Evolutionary conservation across 208 protist genomes (phyloP).

Genomic region (Wallacemonas sp.): DNA sequence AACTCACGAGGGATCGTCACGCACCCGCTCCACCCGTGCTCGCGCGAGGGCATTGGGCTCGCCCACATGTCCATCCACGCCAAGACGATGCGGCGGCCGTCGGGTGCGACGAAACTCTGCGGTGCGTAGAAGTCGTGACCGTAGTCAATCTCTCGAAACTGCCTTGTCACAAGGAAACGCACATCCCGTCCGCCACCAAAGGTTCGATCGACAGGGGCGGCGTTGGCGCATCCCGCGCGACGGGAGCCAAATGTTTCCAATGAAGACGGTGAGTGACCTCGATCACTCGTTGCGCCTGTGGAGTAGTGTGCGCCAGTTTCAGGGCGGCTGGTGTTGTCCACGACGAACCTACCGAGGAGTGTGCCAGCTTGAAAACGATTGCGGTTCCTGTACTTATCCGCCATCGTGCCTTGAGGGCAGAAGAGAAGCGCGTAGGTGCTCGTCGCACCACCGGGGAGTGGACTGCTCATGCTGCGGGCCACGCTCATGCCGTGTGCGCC

Average conservation of each 20-base stretch:
- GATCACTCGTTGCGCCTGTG: neutral
- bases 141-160: conserved; percentile 35
- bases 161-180: conserved; percentile 17
- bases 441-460: conserved; percentile 3
- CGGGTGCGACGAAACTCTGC: conserved; percentile 27
- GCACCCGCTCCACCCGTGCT: conserved; percentile 34
- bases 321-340: neutral
- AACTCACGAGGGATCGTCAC: conserved; percentile 50
- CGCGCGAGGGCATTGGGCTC: conserved; percentile 27
- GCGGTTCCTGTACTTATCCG: conserved; percentile 19
- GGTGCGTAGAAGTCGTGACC: conserved; percentile 46
- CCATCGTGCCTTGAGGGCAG: conserved; percentile 35
- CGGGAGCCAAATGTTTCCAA: too few relatives aligned
- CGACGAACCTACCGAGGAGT: conserved; percentile 9
- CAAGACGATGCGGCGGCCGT: conserved; percentile 34
- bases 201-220: neutral
- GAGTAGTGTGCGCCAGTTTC: neutral
- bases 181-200: neutral
- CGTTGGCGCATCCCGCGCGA: neutral
- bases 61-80: conserved; percentile 50
- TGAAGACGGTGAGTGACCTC: neutral
- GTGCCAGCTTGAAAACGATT: conserved; percentile 51
- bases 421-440: conserved; percentile 21
- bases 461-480: neutral
- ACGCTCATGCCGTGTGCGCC: neutral